Conservation (phyloP, 2,329 filamentous ascomycete species). For the Daldinia sp. region DNA sequence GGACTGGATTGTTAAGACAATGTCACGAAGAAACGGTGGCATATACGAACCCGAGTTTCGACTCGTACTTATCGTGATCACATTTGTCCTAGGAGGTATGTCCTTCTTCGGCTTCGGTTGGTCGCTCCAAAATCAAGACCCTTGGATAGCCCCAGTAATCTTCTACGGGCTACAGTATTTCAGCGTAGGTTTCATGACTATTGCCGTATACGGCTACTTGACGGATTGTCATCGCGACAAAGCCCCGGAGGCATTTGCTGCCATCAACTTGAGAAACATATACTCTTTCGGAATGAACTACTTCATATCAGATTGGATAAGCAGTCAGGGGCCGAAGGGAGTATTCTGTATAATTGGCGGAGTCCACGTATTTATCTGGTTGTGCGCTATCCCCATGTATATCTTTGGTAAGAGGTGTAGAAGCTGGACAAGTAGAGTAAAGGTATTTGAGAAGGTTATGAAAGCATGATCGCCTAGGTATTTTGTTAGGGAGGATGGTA, state of each 20-base stretch:
- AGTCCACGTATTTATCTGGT: conserved; percentile 47
- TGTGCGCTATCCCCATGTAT: conserved; percentile 48
- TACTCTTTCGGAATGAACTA: conserved; percentile 49
- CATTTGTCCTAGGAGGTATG: conserved; percentile 45
- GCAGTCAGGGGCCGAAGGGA: conserved; percentile 44
- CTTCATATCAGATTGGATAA: conserved; percentile 48
- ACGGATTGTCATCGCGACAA: conserved; percentile 48
- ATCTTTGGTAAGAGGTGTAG: conserved; percentile 48
- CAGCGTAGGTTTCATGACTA: conserved; percentile 40
- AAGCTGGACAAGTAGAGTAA: conserved; percentile 44
- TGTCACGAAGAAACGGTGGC: conserved; percentile 61
- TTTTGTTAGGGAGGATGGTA: background rate
- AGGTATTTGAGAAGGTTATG: conserved; percentile 45
- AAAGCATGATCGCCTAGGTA: conserved; percentile 31
- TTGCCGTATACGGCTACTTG: conserved; percentile 48
- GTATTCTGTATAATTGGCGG: conserved; percentile 48
- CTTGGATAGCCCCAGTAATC: conserved; percentile 40
- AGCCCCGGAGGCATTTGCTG: conserved; percentile 45
- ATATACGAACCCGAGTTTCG: conserved; percentile 61
- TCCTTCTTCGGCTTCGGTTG: conserved; percentile 52
- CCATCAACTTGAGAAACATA: conserved; percentile 43
- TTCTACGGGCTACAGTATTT: conserved; percentile 43
- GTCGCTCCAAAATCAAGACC: conserved; percentile 33
- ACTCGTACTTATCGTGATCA: conserved; percentile 49
- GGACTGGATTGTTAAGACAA: conserved; percentile 64